These are phyloP conservation scores for Phtheirospermum japonicum DNA, from an alignment of 257 asterid species.

Conservation along the genomic window DNA sequence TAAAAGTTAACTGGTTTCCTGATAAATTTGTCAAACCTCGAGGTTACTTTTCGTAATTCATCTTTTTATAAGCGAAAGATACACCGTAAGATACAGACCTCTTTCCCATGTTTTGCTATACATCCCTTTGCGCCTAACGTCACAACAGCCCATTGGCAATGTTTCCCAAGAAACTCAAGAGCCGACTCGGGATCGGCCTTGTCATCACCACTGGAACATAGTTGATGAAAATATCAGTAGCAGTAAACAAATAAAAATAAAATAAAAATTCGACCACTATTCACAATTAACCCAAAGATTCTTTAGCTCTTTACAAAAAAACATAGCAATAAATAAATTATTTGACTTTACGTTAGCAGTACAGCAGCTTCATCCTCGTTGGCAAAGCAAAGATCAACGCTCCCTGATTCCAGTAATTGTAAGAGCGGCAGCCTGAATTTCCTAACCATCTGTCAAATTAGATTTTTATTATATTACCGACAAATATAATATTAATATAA, in stretches of 20 bases:
- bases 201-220: conserved; percentile 53
- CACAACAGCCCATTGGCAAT: conserved; percentile 94
- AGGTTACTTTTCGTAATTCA: too few relatives aligned
- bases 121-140: conserved; percentile 87
- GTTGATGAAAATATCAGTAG: conserved; percentile 18
- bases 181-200: conserved; percentile 60
- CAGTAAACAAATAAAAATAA: neutral
- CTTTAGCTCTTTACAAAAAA: neutral
- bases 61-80: neutral
- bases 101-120: conserved; percentile 79
- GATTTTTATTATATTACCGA: neutral
- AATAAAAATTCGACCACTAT: neutral
- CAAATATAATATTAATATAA: too few relatives aligned
- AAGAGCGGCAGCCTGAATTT: conserved; percentile 72
- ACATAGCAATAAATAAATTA: neutral
- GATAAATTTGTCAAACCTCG: too few relatives aligned
- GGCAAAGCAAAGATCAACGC: conserved; percentile 91
- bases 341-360: conserved; percentile 57
- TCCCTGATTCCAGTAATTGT: conserved; percentile 75
- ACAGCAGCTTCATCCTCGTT: conserved; percentile 96
- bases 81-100: conserved; percentile 38
- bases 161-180: conserved; percentile 65
- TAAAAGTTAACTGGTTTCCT: too few relatives aligned
- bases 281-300: neutral
- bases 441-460: conserved; percentile 72